A percentile compares a stretch with the other conserved stretches of the same genome.
Evolutionary conservation across 805 yeast species (phyloP).

Genomic region (Kluyveromyces lactis): DNA sequence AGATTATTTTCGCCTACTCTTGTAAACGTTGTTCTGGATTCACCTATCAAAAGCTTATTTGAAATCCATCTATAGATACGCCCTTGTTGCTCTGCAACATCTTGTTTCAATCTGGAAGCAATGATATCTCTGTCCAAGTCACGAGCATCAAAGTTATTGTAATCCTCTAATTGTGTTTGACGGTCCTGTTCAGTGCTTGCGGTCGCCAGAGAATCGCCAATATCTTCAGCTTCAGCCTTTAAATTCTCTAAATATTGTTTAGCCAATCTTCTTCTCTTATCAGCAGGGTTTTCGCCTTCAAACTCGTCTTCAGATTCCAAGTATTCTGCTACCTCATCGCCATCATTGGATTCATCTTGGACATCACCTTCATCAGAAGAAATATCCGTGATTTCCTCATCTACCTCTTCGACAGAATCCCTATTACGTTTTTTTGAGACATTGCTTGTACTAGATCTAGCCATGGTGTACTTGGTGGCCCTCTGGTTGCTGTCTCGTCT

Average conservation of each 20-base stretch:
- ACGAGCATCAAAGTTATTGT: conserved; percentile 69
- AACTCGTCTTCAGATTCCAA: conserved; percentile 65
- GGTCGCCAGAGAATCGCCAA: conserved; percentile 15
- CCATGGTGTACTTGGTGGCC: background rate
- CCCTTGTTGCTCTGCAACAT: conserved; percentile 87
- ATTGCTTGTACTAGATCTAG: conserved; percentile 3
- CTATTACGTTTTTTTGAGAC: conserved; percentile 17
- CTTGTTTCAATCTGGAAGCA: conserved; percentile 70
- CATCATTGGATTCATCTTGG: conserved; percentile 32
- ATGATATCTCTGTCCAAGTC: conserved; percentile 85
- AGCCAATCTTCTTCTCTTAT: conserved; percentile 88
- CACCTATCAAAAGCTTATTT: conserved; percentile 36
- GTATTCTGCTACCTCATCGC: conserved; percentile 32
- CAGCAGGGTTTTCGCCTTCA: conserved; percentile 75
- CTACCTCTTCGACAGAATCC: conserved; percentile 23
- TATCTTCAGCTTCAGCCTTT: conserved; percentile 46
- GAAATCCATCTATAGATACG: conserved; percentile 64
- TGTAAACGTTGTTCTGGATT: conserved; percentile 35
- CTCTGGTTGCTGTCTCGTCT: background rate
- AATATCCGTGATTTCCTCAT: conserved; percentile 48
- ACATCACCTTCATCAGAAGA: conserved; percentile 44
- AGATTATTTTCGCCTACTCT: conserved; percentile 55
- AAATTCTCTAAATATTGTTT: conserved; percentile 82
- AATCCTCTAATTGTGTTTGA: conserved; percentile 22
- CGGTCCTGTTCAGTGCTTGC: conserved; percentile 15